Conservation (phyloP, 2,329 filamentous ascomycete genomes). For the Alternaria arbusti region DNA sequence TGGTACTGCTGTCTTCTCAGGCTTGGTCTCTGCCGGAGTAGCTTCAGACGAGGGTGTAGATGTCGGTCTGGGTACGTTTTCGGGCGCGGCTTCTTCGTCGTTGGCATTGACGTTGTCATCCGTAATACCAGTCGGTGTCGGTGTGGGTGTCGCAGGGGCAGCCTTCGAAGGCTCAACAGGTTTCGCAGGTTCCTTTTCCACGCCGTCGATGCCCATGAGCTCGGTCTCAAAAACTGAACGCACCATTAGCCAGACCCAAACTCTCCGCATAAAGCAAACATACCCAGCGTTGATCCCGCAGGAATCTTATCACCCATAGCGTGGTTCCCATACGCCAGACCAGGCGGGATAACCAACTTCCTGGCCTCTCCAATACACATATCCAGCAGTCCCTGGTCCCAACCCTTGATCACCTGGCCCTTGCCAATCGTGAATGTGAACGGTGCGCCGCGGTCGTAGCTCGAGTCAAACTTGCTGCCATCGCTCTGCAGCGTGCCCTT, state of each 20-base stretch:
- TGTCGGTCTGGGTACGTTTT: constrained; percentile 8
- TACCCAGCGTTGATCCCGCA: constrained; percentile 76
- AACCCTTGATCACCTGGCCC: constrained; percentile 90
- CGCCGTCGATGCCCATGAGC: constrained; percentile 76
- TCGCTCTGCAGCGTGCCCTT: constrained; percentile 59
- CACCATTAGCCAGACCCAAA: constrained; percentile 16
- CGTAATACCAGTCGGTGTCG: constrained; percentile 7
- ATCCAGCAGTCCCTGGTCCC: constrained; percentile 87
- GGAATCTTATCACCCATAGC: constrained; percentile 76
- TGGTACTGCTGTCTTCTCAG: constrained; percentile 16
- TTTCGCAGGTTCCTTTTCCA: constrained; percentile 28
- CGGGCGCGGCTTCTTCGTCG: constrained; percentile 17
- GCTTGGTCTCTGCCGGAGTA: constrained; percentile 10
- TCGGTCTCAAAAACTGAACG: constrained; percentile 85
- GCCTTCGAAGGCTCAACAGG: background rate
- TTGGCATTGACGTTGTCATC: constrained; percentile 10
- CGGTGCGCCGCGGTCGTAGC: constrained; percentile 77
- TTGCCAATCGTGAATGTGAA: constrained; percentile 80
- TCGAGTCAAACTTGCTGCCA: constrained; percentile 83
- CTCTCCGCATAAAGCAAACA: constrained; percentile 27
- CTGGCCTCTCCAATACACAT: constrained; percentile 97
- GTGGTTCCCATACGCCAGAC: constrained; percentile 79
- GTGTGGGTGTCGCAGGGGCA: constrained; percentile 3
- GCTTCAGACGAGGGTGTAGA: constrained; percentile 16
- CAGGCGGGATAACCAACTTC: constrained; percentile 87